Base-by-base conservation (phyloP, 1,139 yeast genomes). In the Sugiyamaella sp. region DNA sequence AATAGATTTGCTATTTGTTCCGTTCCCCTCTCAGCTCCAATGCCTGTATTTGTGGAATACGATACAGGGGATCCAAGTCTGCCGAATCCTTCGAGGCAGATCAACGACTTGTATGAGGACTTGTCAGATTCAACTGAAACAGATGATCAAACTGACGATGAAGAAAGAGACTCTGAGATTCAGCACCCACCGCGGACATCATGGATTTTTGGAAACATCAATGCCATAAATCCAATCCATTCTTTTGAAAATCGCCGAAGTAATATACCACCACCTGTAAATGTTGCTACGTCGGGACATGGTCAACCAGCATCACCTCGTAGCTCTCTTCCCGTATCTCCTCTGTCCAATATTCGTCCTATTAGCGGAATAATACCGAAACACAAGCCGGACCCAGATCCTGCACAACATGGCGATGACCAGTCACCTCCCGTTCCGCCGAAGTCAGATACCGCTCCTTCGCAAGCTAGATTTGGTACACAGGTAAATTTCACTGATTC, bases 1-100 rank as follows among this genome's bases (percentile, higher is more conserved):
- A 14, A 22, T 2, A 41, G 6, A 38, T 6, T 16, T 8, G 22
- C 20, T 43, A 29, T 6, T 27, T 14, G 9, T 44, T 44, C 24
- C n/a, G 32, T 2, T 12, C 2, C 9, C 14, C 25, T 43, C 17
- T 43, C n/a, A 2, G 16, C 4, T 37, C 17, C 4, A 24, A 46
- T 46, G 50, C 35, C 50, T 5, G 45, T 38, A 2, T 20, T 38
- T 12, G 44, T 46, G 10, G 50, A 46, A 20, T 46, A 46, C 33
- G 50, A 46, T 46, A 46, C 50, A 3, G 50, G 50, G 4, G 50
- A 46, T 25, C 27, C 50, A 20, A 19, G 12, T 39, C 44, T 46
- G 22, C 50, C 50, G 2, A 46, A 46, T 39, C 50, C 50, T 4
- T 29, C 50, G 8, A 21, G 39, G 17, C 50, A 39, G 16, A 27